These are phyloP conservation scores for Pseudopyrenochaeta lycopersici DNA, from an alignment of 2,329 filamentous ascomycete species.

Conservation along the genomic window DNA sequence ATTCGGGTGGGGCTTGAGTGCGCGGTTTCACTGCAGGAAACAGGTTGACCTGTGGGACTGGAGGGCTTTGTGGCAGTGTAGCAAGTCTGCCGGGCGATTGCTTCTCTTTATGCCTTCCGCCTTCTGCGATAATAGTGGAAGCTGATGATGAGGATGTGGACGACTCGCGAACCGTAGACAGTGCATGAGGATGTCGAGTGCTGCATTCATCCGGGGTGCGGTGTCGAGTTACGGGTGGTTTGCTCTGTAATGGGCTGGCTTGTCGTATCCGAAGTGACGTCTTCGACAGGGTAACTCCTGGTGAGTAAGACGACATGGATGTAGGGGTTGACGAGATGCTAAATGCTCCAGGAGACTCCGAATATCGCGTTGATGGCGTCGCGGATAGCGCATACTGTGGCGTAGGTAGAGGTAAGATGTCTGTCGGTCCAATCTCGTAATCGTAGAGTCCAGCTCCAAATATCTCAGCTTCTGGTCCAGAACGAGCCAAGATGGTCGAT, in stretches of 20 bases:
- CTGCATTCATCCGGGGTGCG: constrained; percentile 62
- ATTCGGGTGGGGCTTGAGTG: constrained; percentile 47
- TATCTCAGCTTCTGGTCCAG: constrained; percentile 36
- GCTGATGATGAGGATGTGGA: constrained; percentile 76
- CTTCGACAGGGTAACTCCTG: constrained; percentile 63
- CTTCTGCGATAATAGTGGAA: constrained; percentile 69
- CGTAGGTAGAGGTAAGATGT: constrained; percentile 72
- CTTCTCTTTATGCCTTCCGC: constrained; percentile 55
- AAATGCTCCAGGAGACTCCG: constrained; percentile 75
- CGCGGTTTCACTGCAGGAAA: constrained; percentile 18
- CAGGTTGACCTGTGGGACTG: constrained; percentile 11
- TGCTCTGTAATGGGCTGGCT: constrained; percentile 63
- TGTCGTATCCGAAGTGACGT: constrained; percentile 60
- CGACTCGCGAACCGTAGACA: constrained; percentile 74
- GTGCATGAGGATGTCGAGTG: constrained; percentile 62
- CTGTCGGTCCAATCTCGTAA: constrained; percentile 65
- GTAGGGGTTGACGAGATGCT: constrained; percentile 82
- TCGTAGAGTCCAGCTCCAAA: constrained; percentile 35
- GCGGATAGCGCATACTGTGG: constrained; percentile 73
- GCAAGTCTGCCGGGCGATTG: constrained; percentile 37
- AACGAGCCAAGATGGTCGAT: constrained; percentile 37
- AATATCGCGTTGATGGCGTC: constrained; percentile 79
- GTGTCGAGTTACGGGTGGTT: constrained; percentile 69
- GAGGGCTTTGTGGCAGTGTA: constrained; percentile 64
- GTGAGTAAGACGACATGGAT: constrained; percentile 79